Evolutionary conservation across 169 alveolate genomes (phyloP).

Genomic region (Plasmodium ovale): DNA sequence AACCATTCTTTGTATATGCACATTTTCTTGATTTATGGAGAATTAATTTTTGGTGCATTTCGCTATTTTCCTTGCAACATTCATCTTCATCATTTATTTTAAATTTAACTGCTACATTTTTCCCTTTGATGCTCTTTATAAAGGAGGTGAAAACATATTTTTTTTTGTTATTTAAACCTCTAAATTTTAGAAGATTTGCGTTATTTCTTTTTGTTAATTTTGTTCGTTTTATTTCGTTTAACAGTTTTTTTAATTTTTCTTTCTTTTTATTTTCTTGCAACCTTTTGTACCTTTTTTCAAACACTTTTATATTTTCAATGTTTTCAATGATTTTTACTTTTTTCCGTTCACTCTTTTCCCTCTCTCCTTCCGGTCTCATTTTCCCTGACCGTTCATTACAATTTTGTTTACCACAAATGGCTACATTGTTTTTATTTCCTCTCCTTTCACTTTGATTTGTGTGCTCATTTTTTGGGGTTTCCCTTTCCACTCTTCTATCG

Average conservation of each 20-base stretch:
- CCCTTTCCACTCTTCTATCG: too few species aligned
- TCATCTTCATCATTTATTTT: constrained; percentile 15
- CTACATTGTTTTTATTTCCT: neutral
- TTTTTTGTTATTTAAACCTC: constrained; percentile 27
- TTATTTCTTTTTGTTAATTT: constrained; percentile 54
- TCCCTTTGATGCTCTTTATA: constrained; percentile 20
- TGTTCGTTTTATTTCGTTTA: constrained; percentile 33
- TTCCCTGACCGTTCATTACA: constrained; percentile 2
- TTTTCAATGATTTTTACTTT: constrained; percentile 52
- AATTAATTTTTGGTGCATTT: neutral
- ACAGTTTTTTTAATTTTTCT: constrained; percentile 28
- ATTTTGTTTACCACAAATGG: neutral
- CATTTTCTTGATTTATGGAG: neutral
- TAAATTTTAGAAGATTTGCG: constrained; percentile 47
- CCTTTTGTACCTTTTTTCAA: constrained; percentile 56
- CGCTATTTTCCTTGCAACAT: neutral
- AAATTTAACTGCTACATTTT: constrained; percentile 11
- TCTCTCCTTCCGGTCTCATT: neutral
- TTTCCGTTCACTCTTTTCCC: neutral
- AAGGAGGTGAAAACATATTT: constrained; percentile 2
- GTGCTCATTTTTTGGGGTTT: neutral
- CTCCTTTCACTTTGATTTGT: neutral
- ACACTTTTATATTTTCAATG: constrained; percentile 59
- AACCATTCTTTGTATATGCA: neutral
- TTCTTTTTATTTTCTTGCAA: constrained; percentile 43